Percentiles rank a stretch among this genome's conserved stretches.
phyloP scores from a whole-genome alignment of 306 rosid species.

The Lupinus albus region DNA sequence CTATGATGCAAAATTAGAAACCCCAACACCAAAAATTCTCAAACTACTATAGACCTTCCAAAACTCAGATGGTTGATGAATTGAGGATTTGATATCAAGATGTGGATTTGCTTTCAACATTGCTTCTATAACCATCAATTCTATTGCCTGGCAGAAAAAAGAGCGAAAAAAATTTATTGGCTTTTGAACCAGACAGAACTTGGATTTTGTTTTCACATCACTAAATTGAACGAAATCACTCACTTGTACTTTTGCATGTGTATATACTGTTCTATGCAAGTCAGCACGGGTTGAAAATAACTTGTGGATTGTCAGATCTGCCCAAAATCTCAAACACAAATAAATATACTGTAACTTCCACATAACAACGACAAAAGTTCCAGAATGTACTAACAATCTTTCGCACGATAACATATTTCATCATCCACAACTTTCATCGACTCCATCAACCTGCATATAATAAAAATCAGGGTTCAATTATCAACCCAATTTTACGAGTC shows the following conservation, averaged over 20 bases:
- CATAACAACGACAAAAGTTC: conserved; percentile 33
- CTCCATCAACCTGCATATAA: conserved; percentile 49
- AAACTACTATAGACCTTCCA: conserved; percentile 72
- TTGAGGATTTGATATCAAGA: conserved; percentile 61
- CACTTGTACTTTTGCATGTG: conserved; percentile 91
- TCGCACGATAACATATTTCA: conserved; percentile 84
- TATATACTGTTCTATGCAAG: conserved; percentile 83
- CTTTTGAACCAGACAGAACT: conserved; percentile 16
- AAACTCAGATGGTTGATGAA: conserved; percentile 68
- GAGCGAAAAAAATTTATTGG: conserved; percentile 4
- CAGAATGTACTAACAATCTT: conserved; percentile 66
- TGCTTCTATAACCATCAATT: conserved; percentile 82
- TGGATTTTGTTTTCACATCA: background rate
- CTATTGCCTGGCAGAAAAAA: conserved; percentile 66
- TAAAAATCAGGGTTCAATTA: conserved; percentile 23
- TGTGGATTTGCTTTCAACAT: conserved; percentile 64
- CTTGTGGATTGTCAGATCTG: conserved; percentile 83
- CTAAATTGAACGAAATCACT: conserved; percentile 23
- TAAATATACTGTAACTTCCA: conserved; percentile 32
- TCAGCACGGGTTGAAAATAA: conserved; percentile 87
- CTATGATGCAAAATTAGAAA: conserved; percentile 32
- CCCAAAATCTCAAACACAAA: conserved; percentile 45
- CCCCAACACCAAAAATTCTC: conserved; percentile 22
- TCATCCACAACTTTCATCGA: conserved; percentile 46
- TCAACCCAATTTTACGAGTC: conserved; percentile 24